These are phyloP conservation scores for Kluyveromyces sp. DNA, from an alignment of 1,139 yeast genomes.

Conservation along the genomic window DNA sequence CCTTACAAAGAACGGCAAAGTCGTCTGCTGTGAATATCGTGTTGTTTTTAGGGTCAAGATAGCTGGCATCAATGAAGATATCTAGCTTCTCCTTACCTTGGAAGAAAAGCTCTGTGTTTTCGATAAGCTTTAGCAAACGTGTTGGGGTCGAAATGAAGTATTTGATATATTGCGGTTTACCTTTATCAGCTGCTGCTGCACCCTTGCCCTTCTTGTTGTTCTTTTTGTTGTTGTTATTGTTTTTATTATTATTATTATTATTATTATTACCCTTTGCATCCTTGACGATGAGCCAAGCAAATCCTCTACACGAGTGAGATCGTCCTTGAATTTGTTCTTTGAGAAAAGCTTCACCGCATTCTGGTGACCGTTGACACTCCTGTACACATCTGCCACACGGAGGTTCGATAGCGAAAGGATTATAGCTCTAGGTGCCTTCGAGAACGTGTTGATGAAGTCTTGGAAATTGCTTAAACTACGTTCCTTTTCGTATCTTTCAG, in stretches of 20 bases:
- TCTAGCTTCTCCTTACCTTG: conserved; percentile 46
- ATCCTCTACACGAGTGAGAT: conserved; percentile 35
- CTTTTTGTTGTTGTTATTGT: conserved; percentile 5
- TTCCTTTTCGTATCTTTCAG: conserved; percentile 20
- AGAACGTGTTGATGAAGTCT: conserved; percentile 20
- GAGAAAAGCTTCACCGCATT: conserved; percentile 50
- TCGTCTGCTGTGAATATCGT: conserved; percentile 25
- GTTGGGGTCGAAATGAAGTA: conserved; percentile 54
- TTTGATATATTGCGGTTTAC: conserved; percentile 8
- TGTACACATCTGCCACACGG: conserved; percentile 31
- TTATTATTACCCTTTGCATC: too few species aligned
- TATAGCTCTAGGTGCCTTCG: conserved; percentile 27
- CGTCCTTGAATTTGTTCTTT: conserved; percentile 54
- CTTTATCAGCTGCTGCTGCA: background rate
- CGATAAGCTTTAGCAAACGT: conserved; percentile 44
- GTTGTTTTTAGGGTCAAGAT: conserved; percentile 46
- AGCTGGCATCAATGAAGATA: conserved; percentile 51
- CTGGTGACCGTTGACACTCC: conserved; percentile 42
- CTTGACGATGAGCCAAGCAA: conserved; percentile 9
- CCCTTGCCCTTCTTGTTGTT: conserved; percentile 6
- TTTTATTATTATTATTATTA: conserved; percentile 4
- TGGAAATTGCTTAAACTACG: conserved; percentile 22
- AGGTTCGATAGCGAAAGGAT: conserved; percentile 27
- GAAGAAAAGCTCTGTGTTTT: conserved; percentile 36
- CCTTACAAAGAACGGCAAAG: conserved; percentile 19